Evolutionary conservation across 176 grass and related monocot genomes (phyloP).

Genomic region (Raddia distichophylla): DNA sequence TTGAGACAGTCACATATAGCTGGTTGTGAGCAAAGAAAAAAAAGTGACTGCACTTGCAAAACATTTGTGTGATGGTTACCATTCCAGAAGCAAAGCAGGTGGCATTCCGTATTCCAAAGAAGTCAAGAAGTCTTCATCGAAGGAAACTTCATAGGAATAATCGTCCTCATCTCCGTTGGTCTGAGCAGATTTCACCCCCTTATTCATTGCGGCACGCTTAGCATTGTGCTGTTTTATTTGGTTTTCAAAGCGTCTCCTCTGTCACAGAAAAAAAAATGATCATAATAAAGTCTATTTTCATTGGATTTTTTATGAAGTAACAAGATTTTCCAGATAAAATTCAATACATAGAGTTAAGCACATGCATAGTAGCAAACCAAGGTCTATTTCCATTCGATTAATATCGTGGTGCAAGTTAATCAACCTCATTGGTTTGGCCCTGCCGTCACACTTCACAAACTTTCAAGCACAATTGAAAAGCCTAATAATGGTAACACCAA

Average conservation of each 20-base stretch:
- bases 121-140: slow-evolving; percentile 94
- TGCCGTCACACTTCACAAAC: slow-evolving; percentile 1
- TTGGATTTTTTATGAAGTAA: slow-evolving; percentile 4
- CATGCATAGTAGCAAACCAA: slow-evolving; percentile 15
- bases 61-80: slow-evolving; percentile 47
- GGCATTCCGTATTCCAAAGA: slow-evolving; percentile 99
- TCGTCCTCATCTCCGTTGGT: slow-evolving; percentile 58
- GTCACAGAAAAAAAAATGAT: slow-evolving; percentile 29
- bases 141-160: slow-evolving; percentile 88
- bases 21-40: no score
- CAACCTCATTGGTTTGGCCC: neutral
- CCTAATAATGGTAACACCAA: neutral
- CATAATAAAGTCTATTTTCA: neutral
- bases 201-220: slow-evolving; percentile 68
- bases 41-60: neutral
- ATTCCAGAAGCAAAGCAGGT: slow-evolving; percentile 82
- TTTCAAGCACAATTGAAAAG: slow-evolving; percentile 23
- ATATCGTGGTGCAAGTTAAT: slow-evolving; percentile 9
- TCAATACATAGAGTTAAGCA: slow-evolving; percentile 3
- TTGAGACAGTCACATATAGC: no score
- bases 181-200: slow-evolving; percentile 57
- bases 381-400: no score
- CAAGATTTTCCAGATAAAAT: neutral
- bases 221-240: slow-evolving; percentile 95
- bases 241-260: slow-evolving; percentile 93